phyloP scores from a whole-genome alignment of 2,329 filamentous ascomycete species.

The Alternaria sp. region DNA sequence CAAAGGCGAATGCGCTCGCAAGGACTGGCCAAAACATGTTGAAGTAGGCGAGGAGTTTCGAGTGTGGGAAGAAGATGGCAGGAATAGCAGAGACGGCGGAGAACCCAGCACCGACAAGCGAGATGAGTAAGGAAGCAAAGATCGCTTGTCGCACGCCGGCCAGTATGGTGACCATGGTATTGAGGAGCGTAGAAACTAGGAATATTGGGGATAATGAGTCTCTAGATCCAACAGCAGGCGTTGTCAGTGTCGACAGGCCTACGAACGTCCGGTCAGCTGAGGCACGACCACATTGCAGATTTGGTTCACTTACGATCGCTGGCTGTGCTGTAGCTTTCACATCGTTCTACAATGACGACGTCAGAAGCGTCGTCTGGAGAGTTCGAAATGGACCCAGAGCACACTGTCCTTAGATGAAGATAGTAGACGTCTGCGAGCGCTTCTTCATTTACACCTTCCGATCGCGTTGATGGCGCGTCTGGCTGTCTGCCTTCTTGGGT shows the following conservation, averaged over 20 bases:
- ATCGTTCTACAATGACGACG: background rate
- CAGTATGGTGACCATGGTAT: background rate
- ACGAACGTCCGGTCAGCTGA: background rate
- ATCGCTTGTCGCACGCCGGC: conserved; percentile 17
- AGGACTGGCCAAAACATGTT: conserved; percentile 26
- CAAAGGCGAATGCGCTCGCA: conserved; percentile 14
- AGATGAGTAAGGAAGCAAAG: conserved; percentile 31
- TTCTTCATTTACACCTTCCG: no score
- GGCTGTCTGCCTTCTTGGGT: background rate
- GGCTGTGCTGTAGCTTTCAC: background rate
- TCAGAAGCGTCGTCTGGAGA: background rate
- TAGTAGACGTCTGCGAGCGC: conserved; percentile 4
- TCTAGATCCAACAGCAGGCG: background rate
- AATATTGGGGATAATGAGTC: background rate
- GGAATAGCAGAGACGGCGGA: conserved; percentile 21
- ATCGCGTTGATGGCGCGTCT: background rate
- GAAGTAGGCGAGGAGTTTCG: conserved; percentile 31
- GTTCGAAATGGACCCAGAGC: background rate
- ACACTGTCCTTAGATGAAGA: conserved; percentile 4
- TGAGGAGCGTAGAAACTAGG: background rate
- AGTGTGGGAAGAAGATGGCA: conserved; percentile 31
- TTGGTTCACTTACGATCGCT: background rate
- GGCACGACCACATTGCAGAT: background rate
- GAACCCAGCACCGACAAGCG: conserved; percentile 20
- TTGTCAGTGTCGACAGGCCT: background rate